phyloP scores from a whole-genome alignment of 73 alveolate species.

The Paramecium bursaria region DNA sequence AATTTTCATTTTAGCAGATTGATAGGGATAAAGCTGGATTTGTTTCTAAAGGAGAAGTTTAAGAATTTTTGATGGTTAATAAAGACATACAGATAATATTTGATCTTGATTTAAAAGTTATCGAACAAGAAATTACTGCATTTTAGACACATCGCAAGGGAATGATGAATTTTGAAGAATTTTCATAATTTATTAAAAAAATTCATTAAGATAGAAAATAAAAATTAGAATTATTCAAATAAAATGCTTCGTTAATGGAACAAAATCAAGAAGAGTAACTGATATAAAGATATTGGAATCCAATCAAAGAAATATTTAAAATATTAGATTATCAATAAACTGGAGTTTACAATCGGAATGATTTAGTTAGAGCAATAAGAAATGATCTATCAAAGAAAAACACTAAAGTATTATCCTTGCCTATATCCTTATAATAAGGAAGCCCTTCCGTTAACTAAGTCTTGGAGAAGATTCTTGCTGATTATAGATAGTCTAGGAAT shows the following conservation, averaged over 20 bases:
- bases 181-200: conserved; percentile 30
- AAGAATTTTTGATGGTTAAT: conserved; percentile 18
- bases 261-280: conserved; percentile 21
- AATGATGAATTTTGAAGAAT: background rate
- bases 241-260: conserved; percentile 13
- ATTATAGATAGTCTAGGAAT: conserved; percentile 39
- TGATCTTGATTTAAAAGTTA: conserved; percentile 35
- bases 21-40: conserved; percentile 53
- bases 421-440: conserved; percentile 21
- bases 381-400: conserved; percentile 32
- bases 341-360: conserved; percentile 27
- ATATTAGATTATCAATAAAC: conserved; percentile 31
- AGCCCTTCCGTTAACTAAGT: conserved; percentile 48
- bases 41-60: conserved; percentile 51
- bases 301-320: conserved; percentile 33
- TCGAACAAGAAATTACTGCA: conserved; percentile 2
- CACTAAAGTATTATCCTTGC: background rate
- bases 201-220: conserved; percentile 22
- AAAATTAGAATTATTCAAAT: background rate
- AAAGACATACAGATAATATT: conserved; percentile 31
- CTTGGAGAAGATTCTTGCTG: conserved; percentile 30
- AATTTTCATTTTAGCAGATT: conserved; percentile 28
- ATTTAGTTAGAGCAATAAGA: conserved; percentile 37
- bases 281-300: conserved; percentile 1
- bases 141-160: conserved; percentile 50